These are phyloP conservation scores for Fusarium nelsonii DNA, from an alignment of 2,329 filamentous ascomycete species.

Conservation along the genomic window DNA sequence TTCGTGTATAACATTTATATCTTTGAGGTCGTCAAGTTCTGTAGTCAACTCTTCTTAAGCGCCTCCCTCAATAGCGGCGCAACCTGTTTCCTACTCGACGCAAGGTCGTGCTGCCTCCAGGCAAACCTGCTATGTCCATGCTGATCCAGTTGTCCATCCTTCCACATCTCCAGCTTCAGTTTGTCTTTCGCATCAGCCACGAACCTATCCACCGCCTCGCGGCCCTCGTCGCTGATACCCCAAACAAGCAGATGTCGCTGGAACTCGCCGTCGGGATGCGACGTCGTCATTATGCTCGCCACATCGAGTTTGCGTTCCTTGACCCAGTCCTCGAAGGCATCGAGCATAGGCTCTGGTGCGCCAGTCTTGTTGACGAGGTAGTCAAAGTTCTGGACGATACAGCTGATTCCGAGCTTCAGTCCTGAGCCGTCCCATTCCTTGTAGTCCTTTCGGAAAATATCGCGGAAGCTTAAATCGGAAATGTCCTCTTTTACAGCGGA, in stretches of 20 bases:
- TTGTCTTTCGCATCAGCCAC: constrained; percentile 56
- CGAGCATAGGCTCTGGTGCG: constrained; percentile 59
- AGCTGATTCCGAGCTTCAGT: constrained; percentile 74
- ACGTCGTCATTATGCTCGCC: constrained; percentile 77
- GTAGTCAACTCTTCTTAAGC: constrained; percentile 53
- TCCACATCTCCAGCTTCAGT: constrained; percentile 70
- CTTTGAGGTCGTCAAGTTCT: constrained; percentile 6
- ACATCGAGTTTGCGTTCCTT: constrained; percentile 71
- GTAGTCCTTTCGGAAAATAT: constrained; percentile 85
- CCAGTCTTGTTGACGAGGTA: constrained; percentile 70
- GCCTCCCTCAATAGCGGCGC: constrained; percentile 73
- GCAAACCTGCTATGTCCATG: constrained; percentile 64
- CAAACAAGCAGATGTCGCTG: constrained; percentile 76
- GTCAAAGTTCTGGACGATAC: constrained; percentile 71
- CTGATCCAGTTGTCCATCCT: constrained; percentile 60
- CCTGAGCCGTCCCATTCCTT: constrained; percentile 77
- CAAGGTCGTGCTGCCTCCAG: constrained; percentile 75
- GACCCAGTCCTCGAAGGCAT: constrained; percentile 65
- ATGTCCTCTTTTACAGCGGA: constrained; percentile 76
- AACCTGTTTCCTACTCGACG: constrained; percentile 76
- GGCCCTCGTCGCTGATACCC: constrained; percentile 65
- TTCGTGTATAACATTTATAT: constrained; percentile 7
- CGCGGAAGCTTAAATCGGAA: constrained; percentile 68
- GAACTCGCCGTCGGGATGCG: constrained; percentile 66
- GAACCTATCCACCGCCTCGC: constrained; percentile 67